Evolutionary conservation across 1,139 yeast genomes (phyloP).

Genomic region (Saccharomycopsis phalli): DNA sequence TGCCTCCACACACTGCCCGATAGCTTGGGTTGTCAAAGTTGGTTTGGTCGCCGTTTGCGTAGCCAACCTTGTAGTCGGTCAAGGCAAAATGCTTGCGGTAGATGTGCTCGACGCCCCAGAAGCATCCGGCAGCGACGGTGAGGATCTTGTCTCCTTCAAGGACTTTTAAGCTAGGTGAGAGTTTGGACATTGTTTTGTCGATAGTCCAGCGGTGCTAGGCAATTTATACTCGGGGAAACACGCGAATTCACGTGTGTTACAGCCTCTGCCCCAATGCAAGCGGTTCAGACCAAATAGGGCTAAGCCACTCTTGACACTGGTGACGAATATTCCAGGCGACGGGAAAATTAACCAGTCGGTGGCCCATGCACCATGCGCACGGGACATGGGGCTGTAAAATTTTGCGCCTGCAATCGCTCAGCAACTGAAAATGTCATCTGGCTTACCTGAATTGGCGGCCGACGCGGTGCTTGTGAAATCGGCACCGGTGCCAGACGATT

Average conservation of each 20-base stretch:
- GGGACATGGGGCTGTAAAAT: too few species aligned
- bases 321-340: too few species aligned
- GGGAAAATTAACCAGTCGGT: too few species aligned
- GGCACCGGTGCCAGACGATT: constrained; percentile 74
- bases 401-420: too few species aligned
- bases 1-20: constrained; percentile 65
- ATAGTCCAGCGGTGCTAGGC: too few species aligned
- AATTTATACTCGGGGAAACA: too few species aligned
- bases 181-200: too few species aligned
- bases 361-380: too few species aligned
- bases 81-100: constrained; percentile 59
- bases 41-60: constrained; percentile 59
- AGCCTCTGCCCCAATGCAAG: too few species aligned
- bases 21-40: constrained; percentile 48
- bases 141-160: constrained; percentile 11
- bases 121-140: constrained; percentile 37
- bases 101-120: constrained; percentile 92
- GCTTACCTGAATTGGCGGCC: constrained; percentile 56
- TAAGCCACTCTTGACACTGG: too few species aligned
- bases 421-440: constrained; percentile 24
- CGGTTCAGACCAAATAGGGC: too few species aligned
- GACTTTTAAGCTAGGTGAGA: constrained; percentile 15
- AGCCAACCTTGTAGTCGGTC: constrained; percentile 77
- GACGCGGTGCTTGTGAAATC: constrained; percentile 89
- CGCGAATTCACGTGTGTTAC: too few species aligned